Conservation (phyloP, 768 basidiomycete genomes). For the Pulveroboletus sp. region DNA sequence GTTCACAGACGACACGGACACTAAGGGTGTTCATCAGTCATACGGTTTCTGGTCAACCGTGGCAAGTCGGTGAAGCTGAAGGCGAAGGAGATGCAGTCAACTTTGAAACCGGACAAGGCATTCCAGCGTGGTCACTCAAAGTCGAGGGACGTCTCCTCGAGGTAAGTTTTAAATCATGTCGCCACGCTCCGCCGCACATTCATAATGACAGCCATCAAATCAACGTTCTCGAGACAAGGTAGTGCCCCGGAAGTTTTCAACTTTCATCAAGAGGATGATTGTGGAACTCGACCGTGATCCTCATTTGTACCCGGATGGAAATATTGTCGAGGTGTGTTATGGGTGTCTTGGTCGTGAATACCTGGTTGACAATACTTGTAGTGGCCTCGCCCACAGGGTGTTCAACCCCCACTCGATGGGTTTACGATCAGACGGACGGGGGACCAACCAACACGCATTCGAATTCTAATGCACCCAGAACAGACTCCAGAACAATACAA, state of each 20-base stretch:
- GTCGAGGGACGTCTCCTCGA: constrained; percentile 85
- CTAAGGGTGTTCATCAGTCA: constrained; percentile 85
- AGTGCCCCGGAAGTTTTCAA: constrained; percentile 74
- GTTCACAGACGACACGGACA: constrained; percentile 70
- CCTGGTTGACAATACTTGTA: constrained; percentile 20
- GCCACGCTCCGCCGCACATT: background rate
- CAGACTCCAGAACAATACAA: constrained; percentile 87
- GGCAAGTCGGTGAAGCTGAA: constrained; percentile 58
- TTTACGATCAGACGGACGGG: constrained; percentile 82
- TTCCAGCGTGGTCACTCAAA: constrained; percentile 84
- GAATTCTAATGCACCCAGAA: constrained; percentile 81
- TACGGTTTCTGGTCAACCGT: constrained; percentile 76
- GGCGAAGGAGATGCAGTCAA: constrained; percentile 38
- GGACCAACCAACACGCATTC: constrained; percentile 68
- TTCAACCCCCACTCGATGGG: constrained; percentile 68
- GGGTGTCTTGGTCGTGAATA: background rate
- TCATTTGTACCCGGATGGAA: constrained; percentile 73
- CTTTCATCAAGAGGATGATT: constrained; percentile 76
- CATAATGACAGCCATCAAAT: constrained; percentile 44
- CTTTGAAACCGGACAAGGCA: constrained; percentile 82
- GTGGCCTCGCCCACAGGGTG: constrained; percentile 60
- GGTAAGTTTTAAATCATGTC: constrained; percentile 37
- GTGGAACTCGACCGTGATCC: constrained; percentile 87
- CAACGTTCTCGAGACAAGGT: constrained; percentile 59
- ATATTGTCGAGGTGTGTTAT: constrained; percentile 74